Evolutionary conservation across 2,329 filamentous ascomycete species (phyloP), one percentile per base, ranked within the genome.

Genomic region (Venturia pyrina): DNA sequence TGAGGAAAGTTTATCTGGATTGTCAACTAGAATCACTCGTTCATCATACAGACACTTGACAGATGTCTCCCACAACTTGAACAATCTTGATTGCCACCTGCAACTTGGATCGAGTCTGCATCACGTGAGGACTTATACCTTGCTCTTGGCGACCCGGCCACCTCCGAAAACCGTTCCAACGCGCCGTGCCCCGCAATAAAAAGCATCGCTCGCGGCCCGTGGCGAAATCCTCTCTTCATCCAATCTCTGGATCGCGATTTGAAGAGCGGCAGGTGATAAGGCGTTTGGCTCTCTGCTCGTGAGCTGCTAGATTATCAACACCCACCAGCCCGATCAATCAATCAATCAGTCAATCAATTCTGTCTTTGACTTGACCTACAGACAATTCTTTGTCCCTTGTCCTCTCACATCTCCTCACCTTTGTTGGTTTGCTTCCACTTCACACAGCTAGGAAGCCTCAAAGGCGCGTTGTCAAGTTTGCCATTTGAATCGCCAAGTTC

Each of bases 121-220:
- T 40, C 37, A 40, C 37, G 37, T 40, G 37, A 13, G 7, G 4
- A 4, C 2, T 28, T 28, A 57, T 8, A 15, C 19, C 53, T 37
- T 37, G 17, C 15, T 59, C 19, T 59, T 59, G 53, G 50, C 50
- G 24, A n/a, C 24, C 11, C 50, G 50, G 50, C 50, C 50, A 56
- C 24, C 24, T 56, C 50, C 50, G 50, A 34, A 17, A 19, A 34
- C 24, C 24, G 50, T 56, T 56, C 46, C 3, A 56, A 32, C 24
- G 50, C 50, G 50, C 50, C 24, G 50, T 56, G 24, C 50, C 50
- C 50, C 50, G 50, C 50, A 56, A 56, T 56, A 32, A 56, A 56
- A 56, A 56, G 24, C 24, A 34, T 4, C 7, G 50, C 24, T 56
- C 24, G 24, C 50, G 50, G 53, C 32, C 37, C 24, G 28, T 37